Conservation (phyloP, 1,139 yeast genomes). For the Blastobotrys persicus region DNA sequence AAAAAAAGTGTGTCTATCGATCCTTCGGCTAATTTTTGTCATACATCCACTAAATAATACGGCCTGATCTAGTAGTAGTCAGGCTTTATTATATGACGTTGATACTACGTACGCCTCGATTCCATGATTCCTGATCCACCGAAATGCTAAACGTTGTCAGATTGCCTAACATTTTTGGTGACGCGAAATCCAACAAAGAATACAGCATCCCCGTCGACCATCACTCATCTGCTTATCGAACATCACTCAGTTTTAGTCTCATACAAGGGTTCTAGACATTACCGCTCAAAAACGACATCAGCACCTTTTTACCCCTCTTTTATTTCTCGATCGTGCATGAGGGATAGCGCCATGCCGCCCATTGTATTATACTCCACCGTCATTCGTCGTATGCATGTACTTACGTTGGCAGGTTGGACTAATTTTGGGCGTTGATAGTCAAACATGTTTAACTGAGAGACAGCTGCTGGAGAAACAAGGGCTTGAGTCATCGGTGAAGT, state of each 20-base stretch:
- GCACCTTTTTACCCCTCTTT: no score
- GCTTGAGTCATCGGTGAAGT: no score
- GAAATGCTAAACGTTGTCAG: neutral
- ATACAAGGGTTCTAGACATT: neutral
- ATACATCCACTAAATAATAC: no score
- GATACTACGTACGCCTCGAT: no score
- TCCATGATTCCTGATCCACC: neutral
- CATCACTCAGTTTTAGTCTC: neutral
- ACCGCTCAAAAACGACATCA: no score
- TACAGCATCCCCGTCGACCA: neutral
- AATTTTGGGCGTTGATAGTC: neutral
- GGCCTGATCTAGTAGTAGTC: no score
- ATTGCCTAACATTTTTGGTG: no score
- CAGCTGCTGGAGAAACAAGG: no score
- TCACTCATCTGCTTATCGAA: neutral
- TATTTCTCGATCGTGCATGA: neutral
- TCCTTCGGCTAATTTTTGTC: no score
- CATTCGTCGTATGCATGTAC: no score
- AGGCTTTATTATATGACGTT: no score
- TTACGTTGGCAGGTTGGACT: neutral
- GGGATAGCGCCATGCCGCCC: neutral
- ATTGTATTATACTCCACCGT: neutral
- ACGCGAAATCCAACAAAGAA: neutral
- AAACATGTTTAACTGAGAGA: neutral
- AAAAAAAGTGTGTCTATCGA: no score